Conservation (phyloP, 2,329 filamentous ascomycete species). For the Diplodia scrobiculata region DNA sequence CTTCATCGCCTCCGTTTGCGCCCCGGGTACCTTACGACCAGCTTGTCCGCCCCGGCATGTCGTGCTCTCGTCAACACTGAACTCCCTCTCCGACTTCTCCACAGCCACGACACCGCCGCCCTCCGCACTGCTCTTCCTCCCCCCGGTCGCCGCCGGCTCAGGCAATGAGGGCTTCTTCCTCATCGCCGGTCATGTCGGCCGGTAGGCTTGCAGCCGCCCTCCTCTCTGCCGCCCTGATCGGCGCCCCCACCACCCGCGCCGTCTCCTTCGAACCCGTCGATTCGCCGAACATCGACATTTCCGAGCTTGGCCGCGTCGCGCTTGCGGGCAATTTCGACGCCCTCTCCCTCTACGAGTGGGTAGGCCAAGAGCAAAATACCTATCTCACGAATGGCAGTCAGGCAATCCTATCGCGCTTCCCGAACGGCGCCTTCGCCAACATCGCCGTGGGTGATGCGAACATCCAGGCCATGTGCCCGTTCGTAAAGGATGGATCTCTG, state of each 20-base stretch:
- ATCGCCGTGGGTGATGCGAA: slow-evolving; percentile 77
- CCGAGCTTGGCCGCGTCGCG: slow-evolving; percentile 76
- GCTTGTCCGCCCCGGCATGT: slow-evolving; percentile 29
- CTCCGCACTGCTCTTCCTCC: slow-evolving; percentile 7
- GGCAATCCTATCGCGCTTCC: slow-evolving; percentile 76
- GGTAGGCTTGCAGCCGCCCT: slow-evolving; percentile 44
- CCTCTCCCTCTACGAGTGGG: slow-evolving; percentile 84
- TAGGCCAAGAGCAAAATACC: slow-evolving; percentile 71
- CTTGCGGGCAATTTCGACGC: slow-evolving; percentile 88
- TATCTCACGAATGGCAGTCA: slow-evolving; percentile 75
- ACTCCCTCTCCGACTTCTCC: slow-evolving; percentile 21
- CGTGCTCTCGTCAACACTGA: slow-evolving; percentile 31
- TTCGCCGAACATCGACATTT: slow-evolving; percentile 74
- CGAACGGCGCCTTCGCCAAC: slow-evolving; percentile 78
- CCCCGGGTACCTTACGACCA: slow-evolving; percentile 26
- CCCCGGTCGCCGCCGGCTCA: slow-evolving; percentile 32
- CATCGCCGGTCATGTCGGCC: slow-evolving; percentile 43
- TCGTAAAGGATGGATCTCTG: slow-evolving; percentile 65
- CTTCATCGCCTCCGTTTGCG: slow-evolving; percentile 29
- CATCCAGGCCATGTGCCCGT: slow-evolving; percentile 85
- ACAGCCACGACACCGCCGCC: slow-evolving; percentile 34
- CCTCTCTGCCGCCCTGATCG: slow-evolving; percentile 34
- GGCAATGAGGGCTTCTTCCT: slow-evolving; percentile 45
- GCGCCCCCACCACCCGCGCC: slow-evolving; percentile 36
- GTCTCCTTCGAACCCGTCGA: slow-evolving; percentile 63